Evolutionary conservation across 306 rosid genomes (phyloP).

Genomic region (Pachyrhizus erosus): DNA sequence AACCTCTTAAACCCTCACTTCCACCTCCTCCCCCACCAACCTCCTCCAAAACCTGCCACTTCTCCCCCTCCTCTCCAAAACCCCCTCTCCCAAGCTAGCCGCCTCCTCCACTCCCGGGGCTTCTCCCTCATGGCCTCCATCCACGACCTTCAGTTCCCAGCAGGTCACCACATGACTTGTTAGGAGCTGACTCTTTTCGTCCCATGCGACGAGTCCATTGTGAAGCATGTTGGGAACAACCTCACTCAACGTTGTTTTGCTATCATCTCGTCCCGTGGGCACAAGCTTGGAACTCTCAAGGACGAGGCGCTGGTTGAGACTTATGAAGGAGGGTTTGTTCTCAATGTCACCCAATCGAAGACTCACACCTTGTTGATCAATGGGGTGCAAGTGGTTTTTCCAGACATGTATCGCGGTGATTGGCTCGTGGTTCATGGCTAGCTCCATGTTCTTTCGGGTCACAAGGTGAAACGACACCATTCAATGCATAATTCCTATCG

Average conservation of each 20-base stretch:
- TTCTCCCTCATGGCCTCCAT: slow-evolving; percentile 52
- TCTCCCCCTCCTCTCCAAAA: slow-evolving; percentile 3
- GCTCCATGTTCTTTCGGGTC: not conserved
- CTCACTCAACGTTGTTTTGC: slow-evolving; percentile 42
- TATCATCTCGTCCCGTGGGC: slow-evolving; percentile 68
- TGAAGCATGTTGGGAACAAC: not conserved
- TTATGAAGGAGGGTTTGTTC: slow-evolving; percentile 44
- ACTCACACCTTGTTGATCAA: slow-evolving; percentile 45
- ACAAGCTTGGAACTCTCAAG: slow-evolving; percentile 40
- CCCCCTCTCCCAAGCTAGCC: slow-evolving; percentile 34
- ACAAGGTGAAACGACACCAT: not conserved
- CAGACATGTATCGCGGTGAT: slow-evolving; percentile 45
- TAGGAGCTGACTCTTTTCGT: slow-evolving; percentile 62
- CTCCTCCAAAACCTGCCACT: not conserved
- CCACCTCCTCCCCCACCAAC: not conserved
- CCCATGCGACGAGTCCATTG: slow-evolving; percentile 46
- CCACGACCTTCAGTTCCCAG: slow-evolving; percentile 48
- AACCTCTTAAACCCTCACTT: slow-evolving; percentile 57
- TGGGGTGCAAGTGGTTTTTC: slow-evolving; percentile 48
- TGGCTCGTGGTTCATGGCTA: slow-evolving; percentile 49
- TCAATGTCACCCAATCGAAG: slow-evolving; percentile 42
- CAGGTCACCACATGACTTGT: no score
- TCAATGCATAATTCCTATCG: not conserved
- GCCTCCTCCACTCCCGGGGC: slow-evolving; percentile 42
- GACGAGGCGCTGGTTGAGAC: slow-evolving; percentile 51